Evolutionary conservation across 179 eudicot genomes (phyloP), one percentile per base, ranked within the genome.

Genomic region (Silene vulgaris): DNA sequence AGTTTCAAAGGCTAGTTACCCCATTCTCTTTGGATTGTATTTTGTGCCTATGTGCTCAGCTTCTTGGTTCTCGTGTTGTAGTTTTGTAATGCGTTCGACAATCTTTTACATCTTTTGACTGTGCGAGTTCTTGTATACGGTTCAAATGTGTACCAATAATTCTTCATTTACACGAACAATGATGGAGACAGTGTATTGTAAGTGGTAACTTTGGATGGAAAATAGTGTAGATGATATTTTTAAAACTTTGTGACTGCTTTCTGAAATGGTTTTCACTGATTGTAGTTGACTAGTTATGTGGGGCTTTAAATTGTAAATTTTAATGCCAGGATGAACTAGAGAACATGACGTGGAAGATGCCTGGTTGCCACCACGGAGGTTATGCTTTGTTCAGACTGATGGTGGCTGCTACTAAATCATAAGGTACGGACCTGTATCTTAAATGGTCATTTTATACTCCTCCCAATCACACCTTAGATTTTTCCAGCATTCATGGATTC

Each of bases 281-380:
- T 7, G 30, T 45, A 56, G 43, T 16, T 68, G 59, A 63, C 30
- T 8, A 56, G 68, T 35, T 66, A 4, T 71, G 66, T 66, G 35
- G 69, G 14, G 71, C 48, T 30, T 26, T 78, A 26, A 62, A 66
- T 69, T 40, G 64, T 82, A 71, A 69, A 76, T 30, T 65, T 70
- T 69, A 45, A 29, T 82, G 45, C 28, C 89, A 94, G 98, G 85
- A 77, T 75, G 91, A 94, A 20, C 69, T 94, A 78, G 88, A 83
- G 79, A 87, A 56, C 43, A 72, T 88, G 86, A 77, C 91, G 45
- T 74, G 84, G 48, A 87, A 90, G 80, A 94, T 94, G 98, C 97
- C 98, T 74, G 98, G 98, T 72, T 94, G 98, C 80, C 98, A 94
- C 84, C 91, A 83, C 80, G 97, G 98, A 61, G 98, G 97, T 62